Percentiles rank a stretch among this genome's conserved stretches.
Evolutionary conservation across 345 rosid species (phyloP).

Genomic region (Salix dunnii): DNA sequence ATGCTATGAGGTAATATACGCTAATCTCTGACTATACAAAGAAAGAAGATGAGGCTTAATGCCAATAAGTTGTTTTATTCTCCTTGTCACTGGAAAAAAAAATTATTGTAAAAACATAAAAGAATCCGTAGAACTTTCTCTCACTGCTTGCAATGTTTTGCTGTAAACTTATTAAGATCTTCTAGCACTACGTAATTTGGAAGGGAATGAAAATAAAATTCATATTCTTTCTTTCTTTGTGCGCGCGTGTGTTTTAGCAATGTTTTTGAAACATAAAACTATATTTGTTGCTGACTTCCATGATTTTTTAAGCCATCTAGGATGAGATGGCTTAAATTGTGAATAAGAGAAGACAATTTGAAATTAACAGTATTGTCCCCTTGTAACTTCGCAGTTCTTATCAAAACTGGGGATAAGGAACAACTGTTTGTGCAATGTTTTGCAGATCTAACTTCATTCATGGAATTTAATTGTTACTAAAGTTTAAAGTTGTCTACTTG

Average conservation of each 20-base stretch:
- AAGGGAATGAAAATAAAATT: not conserved
- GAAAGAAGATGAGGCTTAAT: too few species aligned
- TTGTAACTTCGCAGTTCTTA: not conserved
- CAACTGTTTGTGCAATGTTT: not conserved
- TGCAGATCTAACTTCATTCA: not conserved
- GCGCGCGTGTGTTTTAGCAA: not conserved
- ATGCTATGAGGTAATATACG: constrained; percentile 81
- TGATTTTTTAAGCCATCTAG: not conserved
- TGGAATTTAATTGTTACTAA: not conserved
- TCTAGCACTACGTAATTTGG: not conserved
- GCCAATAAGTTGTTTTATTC: not conserved
- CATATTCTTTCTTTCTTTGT: not conserved
- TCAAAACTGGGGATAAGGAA: not conserved
- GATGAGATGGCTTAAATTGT: not conserved
- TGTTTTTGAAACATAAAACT: not conserved
- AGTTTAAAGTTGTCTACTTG: constrained; percentile 19
- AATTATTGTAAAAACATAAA: not conserved
- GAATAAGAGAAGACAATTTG: not conserved
- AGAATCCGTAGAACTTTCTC: not conserved
- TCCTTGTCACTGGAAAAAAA: constrained; percentile 1
- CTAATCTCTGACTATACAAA: not conserved
- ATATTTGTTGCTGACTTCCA: not conserved
- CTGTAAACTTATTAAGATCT: not conserved
- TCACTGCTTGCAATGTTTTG: not conserved
- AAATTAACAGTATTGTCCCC: not conserved